Percentiles rank a stretch among this genome's conserved stretches.
phyloP scores from a whole-genome alignment of 1,284 basidiomycete species.

The Tremellales sp. region DNA sequence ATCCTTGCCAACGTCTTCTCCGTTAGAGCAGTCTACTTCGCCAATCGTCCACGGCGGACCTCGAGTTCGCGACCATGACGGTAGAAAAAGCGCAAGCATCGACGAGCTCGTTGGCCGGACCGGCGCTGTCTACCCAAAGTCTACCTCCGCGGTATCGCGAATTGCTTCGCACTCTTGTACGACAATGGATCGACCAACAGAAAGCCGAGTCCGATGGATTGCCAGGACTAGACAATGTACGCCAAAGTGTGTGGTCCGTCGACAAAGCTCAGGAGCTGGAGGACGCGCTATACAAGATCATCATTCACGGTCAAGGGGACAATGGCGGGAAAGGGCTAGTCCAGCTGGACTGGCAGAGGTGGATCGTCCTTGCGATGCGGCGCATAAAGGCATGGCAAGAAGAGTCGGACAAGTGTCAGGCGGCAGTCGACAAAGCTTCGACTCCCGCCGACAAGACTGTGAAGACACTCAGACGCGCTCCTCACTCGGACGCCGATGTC shows the following conservation, averaged over 20 bases:
- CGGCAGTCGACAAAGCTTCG: not conserved
- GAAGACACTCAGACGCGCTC: not conserved
- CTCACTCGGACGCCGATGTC: not conserved
- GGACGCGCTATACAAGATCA: slow-evolving; percentile 18
- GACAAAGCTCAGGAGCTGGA: slow-evolving; percentile 16
- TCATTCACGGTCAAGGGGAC: not conserved
- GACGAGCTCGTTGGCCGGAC: too few species aligned
- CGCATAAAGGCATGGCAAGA: not conserved
- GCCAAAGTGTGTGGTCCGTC: slow-evolving; percentile 16
- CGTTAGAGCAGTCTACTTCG: too few species aligned
- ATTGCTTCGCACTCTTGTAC: slow-evolving; percentile 23
- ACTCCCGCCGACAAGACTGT: not conserved
- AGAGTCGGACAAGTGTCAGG: not conserved
- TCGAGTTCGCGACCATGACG: too few species aligned
- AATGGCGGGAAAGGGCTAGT: slow-evolving; percentile 12
- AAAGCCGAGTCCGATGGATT: slow-evolving; percentile 3
- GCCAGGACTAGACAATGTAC: not conserved
- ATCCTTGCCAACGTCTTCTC: too few species aligned
- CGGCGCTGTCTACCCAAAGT: too few species aligned
- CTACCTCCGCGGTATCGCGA: slow-evolving; percentile 28
- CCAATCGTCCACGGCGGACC: too few species aligned
- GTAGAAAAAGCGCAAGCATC: too few species aligned
- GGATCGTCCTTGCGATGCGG: too few species aligned
- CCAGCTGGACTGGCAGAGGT: slow-evolving; percentile 23
- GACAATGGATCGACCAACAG: slow-evolving; percentile 35